These are phyloP conservation scores for Russula dissimulans DNA, from an alignment of 768 basidiomycete genomes.

Conservation along the genomic window DNA sequence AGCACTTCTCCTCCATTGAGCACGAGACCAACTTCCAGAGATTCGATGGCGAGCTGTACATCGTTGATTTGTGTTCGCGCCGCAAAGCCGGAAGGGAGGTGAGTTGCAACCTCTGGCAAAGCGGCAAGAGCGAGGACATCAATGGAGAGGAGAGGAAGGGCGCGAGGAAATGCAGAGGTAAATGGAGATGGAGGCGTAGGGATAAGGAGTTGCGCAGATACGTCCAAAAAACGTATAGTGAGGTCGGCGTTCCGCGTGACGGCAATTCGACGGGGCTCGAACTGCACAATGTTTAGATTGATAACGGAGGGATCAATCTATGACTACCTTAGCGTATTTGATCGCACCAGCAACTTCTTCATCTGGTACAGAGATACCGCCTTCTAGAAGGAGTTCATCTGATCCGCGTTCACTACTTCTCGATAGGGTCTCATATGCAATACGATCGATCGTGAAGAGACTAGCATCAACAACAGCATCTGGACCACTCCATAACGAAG, in stretches of 20 bases:
- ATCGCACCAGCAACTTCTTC: constrained; percentile 42
- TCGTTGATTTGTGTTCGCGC: constrained; percentile 33
- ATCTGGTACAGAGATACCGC: constrained; percentile 45
- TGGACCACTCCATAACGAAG: constrained; percentile 30
- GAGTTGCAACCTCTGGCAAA: constrained; percentile 23
- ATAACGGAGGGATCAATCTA: background rate
- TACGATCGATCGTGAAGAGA: constrained; percentile 39
- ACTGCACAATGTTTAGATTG: constrained; percentile 28
- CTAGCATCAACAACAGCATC: constrained; percentile 35
- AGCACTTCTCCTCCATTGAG: constrained; percentile 49
- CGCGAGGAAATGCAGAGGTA: constrained; percentile 53
- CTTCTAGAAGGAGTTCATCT: constrained; percentile 30
- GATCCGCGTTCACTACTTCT: constrained; percentile 14
- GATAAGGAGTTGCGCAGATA: constrained; percentile 58
- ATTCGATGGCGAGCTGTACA: constrained; percentile 44
- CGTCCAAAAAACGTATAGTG: constrained; percentile 63
- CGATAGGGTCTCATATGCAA: constrained; percentile 37
- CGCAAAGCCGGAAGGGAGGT: constrained; percentile 19
- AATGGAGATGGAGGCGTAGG: constrained; percentile 40
- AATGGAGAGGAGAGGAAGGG: constrained; percentile 52
- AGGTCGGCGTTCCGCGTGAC: constrained; percentile 56
- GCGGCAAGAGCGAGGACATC: constrained; percentile 27
- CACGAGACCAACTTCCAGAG: constrained; percentile 48
- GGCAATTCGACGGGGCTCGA: constrained; percentile 54
- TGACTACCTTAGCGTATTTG: constrained; percentile 46